Percentiles rank a stretch among this genome's conserved stretches.
Conservation (phyloP, 176 grass and related monocot species). For the Rhynchospora breviuscula region DNA sequence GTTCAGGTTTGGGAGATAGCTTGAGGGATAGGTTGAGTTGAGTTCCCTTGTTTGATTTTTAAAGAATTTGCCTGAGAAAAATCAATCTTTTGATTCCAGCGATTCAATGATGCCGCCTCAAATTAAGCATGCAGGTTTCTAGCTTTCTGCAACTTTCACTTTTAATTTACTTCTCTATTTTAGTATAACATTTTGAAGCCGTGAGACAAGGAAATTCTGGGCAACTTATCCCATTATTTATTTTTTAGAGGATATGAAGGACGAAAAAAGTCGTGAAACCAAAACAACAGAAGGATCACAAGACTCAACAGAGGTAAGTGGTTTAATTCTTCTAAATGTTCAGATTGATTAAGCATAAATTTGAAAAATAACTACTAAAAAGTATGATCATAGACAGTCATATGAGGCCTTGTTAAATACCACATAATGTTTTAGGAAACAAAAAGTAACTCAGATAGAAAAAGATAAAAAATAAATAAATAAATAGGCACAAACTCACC, state of each 20-base stretch:
- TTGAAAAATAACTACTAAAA: not conserved
- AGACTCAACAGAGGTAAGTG: slow-evolving; percentile 7
- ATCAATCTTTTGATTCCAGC: no score
- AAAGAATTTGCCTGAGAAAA: no score
- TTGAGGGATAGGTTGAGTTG: no score
- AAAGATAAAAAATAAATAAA: not conserved
- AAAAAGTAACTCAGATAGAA: not conserved
- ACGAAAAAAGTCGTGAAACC: slow-evolving; percentile 10
- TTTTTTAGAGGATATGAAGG: slow-evolving; percentile 21
- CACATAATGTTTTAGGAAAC: not conserved
- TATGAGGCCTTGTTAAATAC: not conserved
- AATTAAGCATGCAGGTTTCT: not conserved
- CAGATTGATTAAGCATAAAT: not conserved
- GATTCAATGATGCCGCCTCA: no score
- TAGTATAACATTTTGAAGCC: not conserved
- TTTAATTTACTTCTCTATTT: not conserved
- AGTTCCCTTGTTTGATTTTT: no score
- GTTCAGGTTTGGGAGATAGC: no score
- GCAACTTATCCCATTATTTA: not conserved
- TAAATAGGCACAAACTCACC: not conserved
- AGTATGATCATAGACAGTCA: not conserved
- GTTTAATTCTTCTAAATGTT: not conserved
- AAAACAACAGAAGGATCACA: not conserved
- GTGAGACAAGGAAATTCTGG: not conserved
- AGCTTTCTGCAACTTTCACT: not conserved